phyloP scores from a whole-genome alignment of 352 stramenopile species.

The Peronospora belbahrii region DNA sequence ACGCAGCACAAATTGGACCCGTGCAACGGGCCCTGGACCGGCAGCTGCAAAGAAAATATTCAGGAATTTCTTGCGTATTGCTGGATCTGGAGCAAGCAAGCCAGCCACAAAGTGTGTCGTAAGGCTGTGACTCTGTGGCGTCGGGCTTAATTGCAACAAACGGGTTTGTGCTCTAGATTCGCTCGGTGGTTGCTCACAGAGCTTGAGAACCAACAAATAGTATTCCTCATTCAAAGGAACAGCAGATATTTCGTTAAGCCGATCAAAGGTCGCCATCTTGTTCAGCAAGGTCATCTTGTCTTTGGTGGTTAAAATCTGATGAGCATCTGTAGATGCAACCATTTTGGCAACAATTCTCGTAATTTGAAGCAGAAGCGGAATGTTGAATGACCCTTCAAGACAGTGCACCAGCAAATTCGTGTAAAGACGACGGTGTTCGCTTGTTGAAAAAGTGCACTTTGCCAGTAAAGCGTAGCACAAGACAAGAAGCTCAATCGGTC shows the following conservation, averaged over 20 bases:
- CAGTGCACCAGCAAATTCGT: slow-evolving; percentile 80
- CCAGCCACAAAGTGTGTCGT: slow-evolving; percentile 77
- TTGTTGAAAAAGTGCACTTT: slow-evolving; percentile 68
- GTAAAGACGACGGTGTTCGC: slow-evolving; percentile 71
- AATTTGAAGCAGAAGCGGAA: slow-evolving; percentile 75
- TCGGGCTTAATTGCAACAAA: slow-evolving; percentile 64
- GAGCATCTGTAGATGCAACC: slow-evolving; percentile 38
- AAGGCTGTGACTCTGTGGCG: slow-evolving; percentile 50
- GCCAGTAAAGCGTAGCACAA: slow-evolving; percentile 70
- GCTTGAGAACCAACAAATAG: slow-evolving; percentile 63
- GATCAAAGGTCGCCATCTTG: slow-evolving; percentile 84
- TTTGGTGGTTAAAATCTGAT: slow-evolving; percentile 68
- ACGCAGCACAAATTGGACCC: slow-evolving; percentile 62
- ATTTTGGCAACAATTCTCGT: slow-evolving; percentile 71
- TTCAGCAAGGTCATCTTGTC: slow-evolving; percentile 83
- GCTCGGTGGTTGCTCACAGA: slow-evolving; percentile 47
- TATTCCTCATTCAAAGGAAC: slow-evolving; percentile 77
- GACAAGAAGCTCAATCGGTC: slow-evolving; percentile 75
- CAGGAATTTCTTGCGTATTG: slow-evolving; percentile 66
- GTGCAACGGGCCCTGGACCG: slow-evolving; percentile 33
- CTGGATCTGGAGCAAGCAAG: slow-evolving; percentile 60
- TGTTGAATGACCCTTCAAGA: slow-evolving; percentile 78
- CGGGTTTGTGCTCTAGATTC: slow-evolving; percentile 47
- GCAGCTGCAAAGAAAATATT: slow-evolving; percentile 47
- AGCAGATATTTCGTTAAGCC: slow-evolving; percentile 78